Evolutionary conservation across 768 basidiomycete genomes (phyloP).

Genomic region (Lactarius hengduanensis): DNA sequence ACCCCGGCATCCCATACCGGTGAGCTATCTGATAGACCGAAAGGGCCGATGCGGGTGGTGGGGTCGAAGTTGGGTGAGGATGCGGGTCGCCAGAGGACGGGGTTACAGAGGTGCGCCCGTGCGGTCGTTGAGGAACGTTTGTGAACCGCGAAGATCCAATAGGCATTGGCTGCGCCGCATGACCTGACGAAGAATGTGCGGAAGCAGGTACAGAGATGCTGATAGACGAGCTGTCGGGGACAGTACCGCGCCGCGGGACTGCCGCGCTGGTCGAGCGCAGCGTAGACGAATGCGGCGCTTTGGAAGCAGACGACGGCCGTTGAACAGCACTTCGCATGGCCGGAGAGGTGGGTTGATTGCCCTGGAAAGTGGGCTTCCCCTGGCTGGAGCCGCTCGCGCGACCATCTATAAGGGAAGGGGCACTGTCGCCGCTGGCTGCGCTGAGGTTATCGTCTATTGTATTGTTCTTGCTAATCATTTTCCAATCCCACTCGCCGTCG

Average conservation of each 20-base stretch:
- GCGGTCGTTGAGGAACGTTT: slow-evolving; percentile 46
- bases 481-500: slow-evolving; percentile 69
- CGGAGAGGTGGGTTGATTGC: background rate
- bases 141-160: slow-evolving; percentile 48
- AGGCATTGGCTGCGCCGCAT: slow-evolving; percentile 41
- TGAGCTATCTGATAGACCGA: slow-evolving; percentile 77
- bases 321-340: slow-evolving; percentile 12
- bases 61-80: slow-evolving; percentile 61
- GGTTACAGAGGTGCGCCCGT: slow-evolving; percentile 32
- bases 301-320: slow-evolving; percentile 16
- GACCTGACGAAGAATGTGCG: slow-evolving; percentile 21
- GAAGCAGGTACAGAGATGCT: slow-evolving; percentile 11
- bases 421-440: slow-evolving; percentile 52
- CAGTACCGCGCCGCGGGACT: slow-evolving; percentile 19
- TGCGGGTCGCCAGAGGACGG: slow-evolving; percentile 60
- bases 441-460: slow-evolving; percentile 45
- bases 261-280: slow-evolving; percentile 17
- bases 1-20: slow-evolving; percentile 64
- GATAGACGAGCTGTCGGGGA: slow-evolving; percentile 16
- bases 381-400: slow-evolving; percentile 24
- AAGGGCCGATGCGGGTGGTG: slow-evolving; percentile 66
- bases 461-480: slow-evolving; percentile 46
- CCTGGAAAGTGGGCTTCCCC: slow-evolving; percentile 26
- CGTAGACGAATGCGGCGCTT: slow-evolving; percentile 19
- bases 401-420: slow-evolving; percentile 29